phyloP scores from a whole-genome alignment of 306 rosid genomes.

The Cucurbita moschata region DNA sequence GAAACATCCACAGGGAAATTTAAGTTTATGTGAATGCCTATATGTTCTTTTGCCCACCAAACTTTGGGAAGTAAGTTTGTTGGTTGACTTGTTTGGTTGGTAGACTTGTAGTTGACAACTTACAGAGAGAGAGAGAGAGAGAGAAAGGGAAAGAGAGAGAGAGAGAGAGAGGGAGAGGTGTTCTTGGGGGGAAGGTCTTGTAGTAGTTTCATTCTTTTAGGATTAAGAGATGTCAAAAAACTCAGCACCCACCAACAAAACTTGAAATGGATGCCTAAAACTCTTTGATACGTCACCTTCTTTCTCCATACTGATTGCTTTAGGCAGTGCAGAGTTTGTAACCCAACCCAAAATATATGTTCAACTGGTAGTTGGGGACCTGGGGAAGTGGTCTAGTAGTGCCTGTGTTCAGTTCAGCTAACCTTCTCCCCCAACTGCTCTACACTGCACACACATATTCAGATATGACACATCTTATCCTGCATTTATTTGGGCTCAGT shows the following conservation, averaged over 20 bases:
- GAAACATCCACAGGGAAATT: neutral
- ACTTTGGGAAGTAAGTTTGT: slow-evolving; percentile 12
- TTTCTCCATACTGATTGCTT: slow-evolving; percentile 1
- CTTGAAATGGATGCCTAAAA: neutral
- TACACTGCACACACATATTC: neutral
- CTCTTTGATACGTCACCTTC: neutral
- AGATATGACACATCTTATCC: slow-evolving; percentile 8
- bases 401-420: slow-evolving; percentile 8
- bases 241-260: neutral
- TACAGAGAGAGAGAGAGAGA: neutral
- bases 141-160: neutral
- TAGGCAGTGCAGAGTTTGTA: neutral
- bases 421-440: neutral
- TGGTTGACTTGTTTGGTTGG: slow-evolving; percentile 15
- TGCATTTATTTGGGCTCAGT: neutral
- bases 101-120: slow-evolving; percentile 17
- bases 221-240: neutral
- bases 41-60: slow-evolving; percentile 7
- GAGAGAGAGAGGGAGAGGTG: neutral
- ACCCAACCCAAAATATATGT: neutral
- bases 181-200: neutral
- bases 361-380: slow-evolving; percentile 7
- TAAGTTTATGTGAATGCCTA: neutral
- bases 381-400: neutral
- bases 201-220: slow-evolving; percentile 1